Conservation (phyloP, 345 rosid genomes). For the Eucalyptus caleyi region DNA sequence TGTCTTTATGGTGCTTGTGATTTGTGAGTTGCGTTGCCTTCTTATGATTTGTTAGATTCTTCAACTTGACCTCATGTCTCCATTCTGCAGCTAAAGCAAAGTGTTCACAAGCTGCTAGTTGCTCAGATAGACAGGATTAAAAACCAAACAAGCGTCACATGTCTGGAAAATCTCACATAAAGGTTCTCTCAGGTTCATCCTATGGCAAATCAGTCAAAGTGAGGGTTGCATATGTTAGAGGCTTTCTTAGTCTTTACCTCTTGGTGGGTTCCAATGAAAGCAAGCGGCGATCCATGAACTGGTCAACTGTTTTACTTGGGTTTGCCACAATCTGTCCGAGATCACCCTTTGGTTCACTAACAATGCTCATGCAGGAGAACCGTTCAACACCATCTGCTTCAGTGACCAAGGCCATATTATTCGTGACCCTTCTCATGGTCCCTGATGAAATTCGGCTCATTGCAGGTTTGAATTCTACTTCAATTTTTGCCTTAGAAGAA, state of each 20-base stretch:
- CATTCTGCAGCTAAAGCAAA: conserved; percentile 42
- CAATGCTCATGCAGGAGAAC: background rate
- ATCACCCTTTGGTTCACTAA: background rate
- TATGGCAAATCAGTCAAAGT: background rate
- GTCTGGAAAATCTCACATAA: background rate
- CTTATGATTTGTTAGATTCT: background rate
- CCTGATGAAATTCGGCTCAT: background rate
- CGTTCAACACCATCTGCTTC: background rate
- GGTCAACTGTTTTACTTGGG: background rate
- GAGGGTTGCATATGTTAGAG: background rate
- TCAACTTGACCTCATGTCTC: background rate
- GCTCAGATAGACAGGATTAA: conserved; percentile 47
- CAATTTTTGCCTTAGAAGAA: background rate
- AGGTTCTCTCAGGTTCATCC: background rate
- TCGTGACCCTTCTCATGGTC: background rate
- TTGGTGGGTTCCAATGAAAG: background rate
- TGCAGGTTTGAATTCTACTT: background rate
- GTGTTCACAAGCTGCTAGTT: conserved; percentile 38
- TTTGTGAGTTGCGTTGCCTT: background rate
- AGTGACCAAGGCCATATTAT: background rate
- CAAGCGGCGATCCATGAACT: background rate
- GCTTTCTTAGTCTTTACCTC: background rate
- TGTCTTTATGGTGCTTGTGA: background rate
- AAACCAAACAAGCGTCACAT: conserved; percentile 3
- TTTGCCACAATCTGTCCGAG: background rate